A percentile compares a stretch with the other conserved stretches of the same genome.
Conservation (phyloP, 73 alveolate species). For the Symbiodinium pilosum region DNA sequence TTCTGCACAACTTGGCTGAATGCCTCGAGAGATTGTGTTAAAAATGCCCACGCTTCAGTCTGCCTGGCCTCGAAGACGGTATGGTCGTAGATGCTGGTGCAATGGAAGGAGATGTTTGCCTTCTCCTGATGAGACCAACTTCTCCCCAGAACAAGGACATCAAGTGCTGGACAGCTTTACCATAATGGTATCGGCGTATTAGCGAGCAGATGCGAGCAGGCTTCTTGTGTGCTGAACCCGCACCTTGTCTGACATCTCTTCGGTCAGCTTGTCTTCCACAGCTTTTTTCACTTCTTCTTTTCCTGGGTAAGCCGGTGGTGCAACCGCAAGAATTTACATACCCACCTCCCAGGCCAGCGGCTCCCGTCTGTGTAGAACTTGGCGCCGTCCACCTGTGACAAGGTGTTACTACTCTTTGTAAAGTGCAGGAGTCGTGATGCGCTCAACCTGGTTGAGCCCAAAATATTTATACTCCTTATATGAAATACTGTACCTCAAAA, state of each 20-base stretch:
- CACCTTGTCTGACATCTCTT: conserved; percentile 75
- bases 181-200: not conserved
- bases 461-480: no score
- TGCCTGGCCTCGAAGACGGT: conserved; percentile 49
- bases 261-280: conserved; percentile 79
- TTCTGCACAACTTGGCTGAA: conserved; percentile 73
- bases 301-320: not conserved
- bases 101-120: conserved; percentile 42
- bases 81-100: conserved; percentile 87
- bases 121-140: not conserved
- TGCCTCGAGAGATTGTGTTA: not conserved
- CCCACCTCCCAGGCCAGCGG: not conserved
- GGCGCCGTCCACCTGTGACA: conserved; percentile 77
- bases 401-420: no score
- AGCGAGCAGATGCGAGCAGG: not conserved
- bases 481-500: no score
- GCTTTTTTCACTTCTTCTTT: conserved; percentile 45
- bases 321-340: not conserved
- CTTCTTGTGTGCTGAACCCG: not conserved
- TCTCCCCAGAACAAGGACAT: not conserved
- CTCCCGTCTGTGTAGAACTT: conserved; percentile 73
- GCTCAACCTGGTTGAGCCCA: not conserved
- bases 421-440: no score
- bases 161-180: not conserved
- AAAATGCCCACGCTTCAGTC: no score